A percentile compares a stretch with the other conserved stretches of the same genome.
Evolutionary conservation across 2,329 filamentous ascomycete genomes (phyloP).

Genomic region (Aspergillus eucalypticola): DNA sequence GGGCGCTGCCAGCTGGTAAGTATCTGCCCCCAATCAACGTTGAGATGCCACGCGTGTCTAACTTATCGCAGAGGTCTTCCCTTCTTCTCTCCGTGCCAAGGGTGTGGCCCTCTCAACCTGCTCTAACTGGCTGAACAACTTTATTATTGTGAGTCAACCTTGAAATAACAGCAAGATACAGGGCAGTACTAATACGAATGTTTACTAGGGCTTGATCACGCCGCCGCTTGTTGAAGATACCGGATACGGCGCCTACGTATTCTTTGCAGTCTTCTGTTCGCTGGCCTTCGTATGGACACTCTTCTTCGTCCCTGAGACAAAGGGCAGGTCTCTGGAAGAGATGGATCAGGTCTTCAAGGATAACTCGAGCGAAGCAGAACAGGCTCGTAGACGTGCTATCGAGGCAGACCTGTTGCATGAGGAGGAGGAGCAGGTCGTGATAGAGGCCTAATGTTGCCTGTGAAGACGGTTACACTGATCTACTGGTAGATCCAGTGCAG

Average conservation of each 20-base stretch:
- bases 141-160: slow-evolving; percentile 52
- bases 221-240: slow-evolving; percentile 63
- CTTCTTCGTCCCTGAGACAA: slow-evolving; percentile 60
- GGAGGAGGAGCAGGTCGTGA: background rate
- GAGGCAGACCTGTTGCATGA: slow-evolving; percentile 32
- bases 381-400: slow-evolving; percentile 32
- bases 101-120: slow-evolving; percentile 66
- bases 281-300: slow-evolving; percentile 55
- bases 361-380: slow-evolving; percentile 35
- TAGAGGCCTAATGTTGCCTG: background rate
- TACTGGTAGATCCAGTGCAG: background rate
- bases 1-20: slow-evolving; percentile 44
- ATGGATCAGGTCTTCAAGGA: slow-evolving; percentile 52
- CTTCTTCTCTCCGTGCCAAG: slow-evolving; percentile 61
- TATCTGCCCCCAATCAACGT: background rate
- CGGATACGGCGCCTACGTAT: slow-evolving; percentile 56
- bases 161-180: too few relatives aligned
- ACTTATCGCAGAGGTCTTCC: slow-evolving; percentile 61
- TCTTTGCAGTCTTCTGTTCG: slow-evolving; percentile 59
- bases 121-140: slow-evolving; percentile 66
- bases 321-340: slow-evolving; percentile 56
- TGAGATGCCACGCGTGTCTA: slow-evolving; percentile 10
- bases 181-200: background rate
- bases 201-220: slow-evolving; percentile 58
- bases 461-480: background rate